Evolutionary conservation across 2,329 filamentous ascomycete species (phyloP).

Genomic region (Venturia carpophila): DNA sequence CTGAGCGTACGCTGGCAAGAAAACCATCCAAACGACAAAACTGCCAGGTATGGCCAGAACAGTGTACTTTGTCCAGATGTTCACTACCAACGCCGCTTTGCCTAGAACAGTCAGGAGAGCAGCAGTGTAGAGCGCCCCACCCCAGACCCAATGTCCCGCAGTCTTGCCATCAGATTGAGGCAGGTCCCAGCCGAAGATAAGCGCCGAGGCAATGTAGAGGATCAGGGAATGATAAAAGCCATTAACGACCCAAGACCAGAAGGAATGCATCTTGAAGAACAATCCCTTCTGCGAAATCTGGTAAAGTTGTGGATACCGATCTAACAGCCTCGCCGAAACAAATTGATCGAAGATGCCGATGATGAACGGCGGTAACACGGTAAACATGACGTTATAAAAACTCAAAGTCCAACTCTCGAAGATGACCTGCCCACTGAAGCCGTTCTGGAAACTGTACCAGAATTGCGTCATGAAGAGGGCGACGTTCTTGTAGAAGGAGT

Average conservation of each 20-base stretch:
- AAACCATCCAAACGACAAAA: constrained; percentile 83
- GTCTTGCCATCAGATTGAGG: constrained; percentile 70
- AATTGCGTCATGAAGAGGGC: constrained; percentile 98
- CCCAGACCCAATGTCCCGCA: constrained; percentile 97
- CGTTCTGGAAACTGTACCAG: constrained; percentile 97
- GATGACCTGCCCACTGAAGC: constrained; percentile 94
- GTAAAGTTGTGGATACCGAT: constrained; percentile 94
- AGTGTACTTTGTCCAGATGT: constrained; percentile 98
- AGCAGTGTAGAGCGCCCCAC: constrained; percentile 85
- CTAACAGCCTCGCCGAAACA: constrained; percentile 84
- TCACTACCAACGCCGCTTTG: constrained; percentile 90
- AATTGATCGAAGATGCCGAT: constrained; percentile 97
- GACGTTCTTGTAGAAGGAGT: constrained; percentile 99
- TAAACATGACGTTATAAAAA: constrained; percentile 99
- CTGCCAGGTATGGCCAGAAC: constrained; percentile 91
- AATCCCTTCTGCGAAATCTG: constrained; percentile 83
- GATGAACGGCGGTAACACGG: constrained; percentile 82
- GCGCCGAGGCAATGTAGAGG: constrained; percentile 76
- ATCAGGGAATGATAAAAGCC: constrained; percentile 93
- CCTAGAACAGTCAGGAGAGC: constrained; percentile 89
- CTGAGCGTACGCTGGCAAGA: constrained; percentile 79
- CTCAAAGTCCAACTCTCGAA: constrained; percentile 99
- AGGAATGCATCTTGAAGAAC: constrained; percentile 90
- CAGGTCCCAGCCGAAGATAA: constrained; percentile 76
- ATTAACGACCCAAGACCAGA: constrained; percentile 85